Evolutionary conservation across 1,139 yeast genomes (phyloP).

Genomic region (Spencermartinsiella ligniputridi): DNA sequence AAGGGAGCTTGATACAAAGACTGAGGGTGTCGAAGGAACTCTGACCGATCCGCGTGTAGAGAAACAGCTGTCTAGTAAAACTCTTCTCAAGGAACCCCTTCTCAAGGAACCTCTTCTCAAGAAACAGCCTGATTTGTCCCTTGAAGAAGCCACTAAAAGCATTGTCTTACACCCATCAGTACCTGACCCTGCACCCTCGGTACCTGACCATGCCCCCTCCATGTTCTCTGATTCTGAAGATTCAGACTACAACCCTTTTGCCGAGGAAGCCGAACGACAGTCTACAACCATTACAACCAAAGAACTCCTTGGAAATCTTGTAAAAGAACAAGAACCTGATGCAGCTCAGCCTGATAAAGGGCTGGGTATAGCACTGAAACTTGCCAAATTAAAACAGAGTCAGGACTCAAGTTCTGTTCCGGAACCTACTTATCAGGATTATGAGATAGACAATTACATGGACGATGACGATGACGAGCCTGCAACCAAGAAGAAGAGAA

Average conservation of each 20-base stretch:
- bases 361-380: neutral
- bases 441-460: neutral
- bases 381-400: neutral
- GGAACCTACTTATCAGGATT: neutral
- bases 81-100: no score
- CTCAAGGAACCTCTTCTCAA: no score
- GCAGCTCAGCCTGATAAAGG: neutral
- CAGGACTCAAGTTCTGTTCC: neutral
- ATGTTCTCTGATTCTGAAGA: constrained; percentile 1
- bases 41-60: no score
- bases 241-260: constrained; percentile 2
- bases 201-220: neutral
- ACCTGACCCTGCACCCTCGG: neutral
- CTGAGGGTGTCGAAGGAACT: no score
- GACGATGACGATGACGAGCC: constrained; percentile 1
- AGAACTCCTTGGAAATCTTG: neutral
- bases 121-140: no score
- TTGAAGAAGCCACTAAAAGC: no score
- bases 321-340: neutral
- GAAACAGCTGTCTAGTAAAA: no score
- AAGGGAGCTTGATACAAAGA: no score
- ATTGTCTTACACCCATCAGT: neutral
- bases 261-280: neutral
- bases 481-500: neutral
- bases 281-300: neutral